Evolutionary conservation across 2,329 filamentous ascomycete species (phyloP).

Genomic region (Myriosclerotinia duriaeana): DNA sequence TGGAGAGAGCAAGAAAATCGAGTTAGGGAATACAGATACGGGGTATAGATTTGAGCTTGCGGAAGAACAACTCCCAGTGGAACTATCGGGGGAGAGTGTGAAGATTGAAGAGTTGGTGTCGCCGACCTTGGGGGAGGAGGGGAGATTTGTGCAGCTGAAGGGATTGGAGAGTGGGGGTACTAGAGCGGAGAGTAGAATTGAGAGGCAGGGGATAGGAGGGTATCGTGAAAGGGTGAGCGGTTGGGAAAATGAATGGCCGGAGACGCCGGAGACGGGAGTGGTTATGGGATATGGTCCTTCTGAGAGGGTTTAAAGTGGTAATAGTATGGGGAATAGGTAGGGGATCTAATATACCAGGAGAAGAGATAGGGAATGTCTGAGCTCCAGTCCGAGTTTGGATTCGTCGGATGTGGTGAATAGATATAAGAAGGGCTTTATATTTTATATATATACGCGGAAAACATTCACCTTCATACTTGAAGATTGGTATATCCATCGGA

Average conservation of each 20-base stretch:
- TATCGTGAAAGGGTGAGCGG: not conserved
- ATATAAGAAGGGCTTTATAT: not conserved
- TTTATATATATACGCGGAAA: not conserved
- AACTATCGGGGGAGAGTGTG: not conserved
- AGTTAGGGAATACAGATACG: not conserved
- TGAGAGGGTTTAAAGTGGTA: not conserved
- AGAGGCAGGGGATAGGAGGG: not conserved
- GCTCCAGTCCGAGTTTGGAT: not conserved
- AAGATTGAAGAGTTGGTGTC: not conserved
- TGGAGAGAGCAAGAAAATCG: not conserved
- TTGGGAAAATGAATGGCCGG: not conserved
- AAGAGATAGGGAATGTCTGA: not conserved
- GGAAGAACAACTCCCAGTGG: not conserved
- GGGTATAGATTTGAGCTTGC: not conserved
- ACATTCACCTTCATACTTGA: not conserved
- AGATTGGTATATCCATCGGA: not conserved
- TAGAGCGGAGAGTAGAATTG: not conserved
- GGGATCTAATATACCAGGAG: not conserved
- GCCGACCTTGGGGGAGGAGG: slow-evolving; percentile 1
- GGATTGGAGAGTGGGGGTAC: not conserved
- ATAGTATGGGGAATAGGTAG: not conserved
- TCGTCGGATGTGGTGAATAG: not conserved
- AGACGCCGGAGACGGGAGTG: not conserved
- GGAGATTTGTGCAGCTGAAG: not conserved
- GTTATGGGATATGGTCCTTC: not conserved